phyloP scores from a whole-genome alignment of 2,329 filamentous ascomycete genomes.

The Aureobasidium musti region DNA sequence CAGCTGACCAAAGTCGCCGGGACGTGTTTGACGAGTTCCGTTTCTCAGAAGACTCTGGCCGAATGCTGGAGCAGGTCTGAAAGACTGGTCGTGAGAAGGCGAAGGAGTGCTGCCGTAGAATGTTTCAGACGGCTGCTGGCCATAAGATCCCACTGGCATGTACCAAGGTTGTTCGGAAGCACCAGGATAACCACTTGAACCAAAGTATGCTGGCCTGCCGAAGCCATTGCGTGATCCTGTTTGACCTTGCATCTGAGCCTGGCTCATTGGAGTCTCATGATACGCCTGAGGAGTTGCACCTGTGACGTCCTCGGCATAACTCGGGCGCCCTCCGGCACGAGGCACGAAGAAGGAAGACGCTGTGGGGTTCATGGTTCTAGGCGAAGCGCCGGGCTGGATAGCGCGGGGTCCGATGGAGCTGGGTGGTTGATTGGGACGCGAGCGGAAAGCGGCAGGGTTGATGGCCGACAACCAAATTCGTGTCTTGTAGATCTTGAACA shows the following conservation, averaged over 20 bases:
- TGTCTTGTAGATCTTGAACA: conserved; percentile 99
- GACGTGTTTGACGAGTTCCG: background rate
- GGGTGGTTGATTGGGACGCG: conserved; percentile 42
- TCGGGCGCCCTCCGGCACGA: background rate
- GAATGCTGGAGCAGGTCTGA: conserved; percentile 2
- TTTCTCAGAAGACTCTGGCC: conserved; percentile 17
- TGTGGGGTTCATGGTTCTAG: conserved; percentile 38
- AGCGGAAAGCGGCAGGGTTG: conserved; percentile 85
- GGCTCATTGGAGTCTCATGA: background rate
- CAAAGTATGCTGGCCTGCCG: background rate
- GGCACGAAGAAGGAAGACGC: conserved; percentile 18
- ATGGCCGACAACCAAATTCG: conserved; percentile 99
- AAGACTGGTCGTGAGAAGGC: conserved; percentile 3
- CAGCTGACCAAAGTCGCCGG: conserved; percentile 1
- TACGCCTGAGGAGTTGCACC: conserved; percentile 9
- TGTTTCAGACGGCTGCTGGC: background rate
- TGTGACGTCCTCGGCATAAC: conserved; percentile 18
- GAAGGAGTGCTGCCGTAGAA: background rate
- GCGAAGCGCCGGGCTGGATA: conserved; percentile 37
- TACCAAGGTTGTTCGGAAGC: conserved; percentile 18
- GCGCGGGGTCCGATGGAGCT: conserved; percentile 44
- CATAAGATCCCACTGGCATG: background rate
- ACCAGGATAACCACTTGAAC: background rate
- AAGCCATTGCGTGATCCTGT: conserved; percentile 8
- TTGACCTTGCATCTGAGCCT: conserved; percentile 20